phyloP scores from a whole-genome alignment of 1,284 basidiomycete species.

The Stygiomarasmius scandens region DNA sequence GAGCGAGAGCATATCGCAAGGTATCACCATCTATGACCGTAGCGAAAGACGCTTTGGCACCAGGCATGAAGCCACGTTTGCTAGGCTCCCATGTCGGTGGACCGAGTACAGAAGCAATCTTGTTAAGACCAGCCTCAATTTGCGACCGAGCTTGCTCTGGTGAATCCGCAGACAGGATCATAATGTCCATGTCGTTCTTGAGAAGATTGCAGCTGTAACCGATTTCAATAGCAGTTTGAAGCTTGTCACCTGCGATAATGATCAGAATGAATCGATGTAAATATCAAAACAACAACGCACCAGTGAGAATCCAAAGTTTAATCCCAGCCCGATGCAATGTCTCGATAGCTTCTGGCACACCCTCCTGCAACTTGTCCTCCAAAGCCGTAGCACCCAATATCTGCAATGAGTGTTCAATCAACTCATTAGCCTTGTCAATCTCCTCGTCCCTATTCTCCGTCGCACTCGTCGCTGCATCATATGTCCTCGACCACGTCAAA shows the following conservation, averaged over 20 bases:
- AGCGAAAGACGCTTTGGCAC: constrained; percentile 75
- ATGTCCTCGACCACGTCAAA: constrained; percentile 76
- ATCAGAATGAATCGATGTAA: background rate
- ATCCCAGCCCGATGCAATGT: constrained; percentile 91
- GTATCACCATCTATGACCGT: constrained; percentile 98
- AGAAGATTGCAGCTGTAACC: constrained; percentile 91
- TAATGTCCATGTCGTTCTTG: constrained; percentile 91
- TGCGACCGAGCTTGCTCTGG: constrained; percentile 78
- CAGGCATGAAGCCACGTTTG: constrained; percentile 70
- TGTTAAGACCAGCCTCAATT: constrained; percentile 93
- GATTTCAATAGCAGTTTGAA: constrained; percentile 98
- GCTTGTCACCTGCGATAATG: constrained; percentile 76
- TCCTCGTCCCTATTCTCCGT: constrained; percentile 85
- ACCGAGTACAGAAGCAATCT: constrained; percentile 83
- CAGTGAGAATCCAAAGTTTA: constrained; percentile 95
- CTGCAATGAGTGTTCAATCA: constrained; percentile 80
- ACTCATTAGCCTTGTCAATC: constrained; percentile 85
- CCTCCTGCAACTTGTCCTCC: constrained; percentile 96
- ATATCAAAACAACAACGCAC: constrained; percentile 39
- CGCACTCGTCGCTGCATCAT: constrained; percentile 80
- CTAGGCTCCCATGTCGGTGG: constrained; percentile 59
- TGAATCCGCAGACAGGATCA: constrained; percentile 92
- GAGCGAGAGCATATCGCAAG: constrained; percentile 78
- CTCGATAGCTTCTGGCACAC: constrained; percentile 95
- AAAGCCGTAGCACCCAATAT: constrained; percentile 94